Evolutionary conservation across 2,329 filamentous ascomycete genomes (phyloP).

Genomic region (Diaporthe velutina): DNA sequence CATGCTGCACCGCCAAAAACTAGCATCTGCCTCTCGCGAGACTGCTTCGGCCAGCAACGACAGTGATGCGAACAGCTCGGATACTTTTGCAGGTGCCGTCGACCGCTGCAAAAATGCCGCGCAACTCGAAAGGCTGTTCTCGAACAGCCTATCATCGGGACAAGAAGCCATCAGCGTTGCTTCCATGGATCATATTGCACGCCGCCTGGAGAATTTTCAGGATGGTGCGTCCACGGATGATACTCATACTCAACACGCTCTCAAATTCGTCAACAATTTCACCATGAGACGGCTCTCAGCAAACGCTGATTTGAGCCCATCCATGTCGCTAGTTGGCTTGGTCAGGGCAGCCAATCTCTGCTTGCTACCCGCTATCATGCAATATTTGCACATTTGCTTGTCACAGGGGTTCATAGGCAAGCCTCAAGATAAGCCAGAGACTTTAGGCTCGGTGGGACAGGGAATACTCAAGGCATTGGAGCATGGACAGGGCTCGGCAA

Average conservation of each 20-base stretch:
- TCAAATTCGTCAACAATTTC: constrained; percentile 58
- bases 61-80: neutral
- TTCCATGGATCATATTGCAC: constrained; percentile 19
- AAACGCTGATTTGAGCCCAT: constrained; percentile 31
- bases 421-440: neutral
- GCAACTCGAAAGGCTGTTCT: constrained; percentile 46
- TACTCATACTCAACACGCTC: constrained; percentile 32
- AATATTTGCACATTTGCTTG: constrained; percentile 41
- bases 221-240: too few species aligned
- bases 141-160: constrained; percentile 32
- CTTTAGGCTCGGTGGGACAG: neutral
- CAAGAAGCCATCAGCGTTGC: neutral
- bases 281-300: constrained; percentile 48
- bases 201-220: neutral
- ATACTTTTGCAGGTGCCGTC: constrained; percentile 39
- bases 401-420: constrained; percentile 13
- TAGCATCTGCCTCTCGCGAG: constrained; percentile 9
- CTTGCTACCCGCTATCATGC: constrained; percentile 39
- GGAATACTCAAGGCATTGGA: constrained; percentile 31
- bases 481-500: constrained; percentile 24
- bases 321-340: constrained; percentile 42
- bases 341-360: constrained; percentile 33
- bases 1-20: constrained; percentile 45
- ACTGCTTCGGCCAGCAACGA: neutral
- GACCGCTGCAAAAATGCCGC: constrained; percentile 31